phyloP scores from a whole-genome alignment of 805 yeast genomes.

The Suhomyces prunicola region DNA sequence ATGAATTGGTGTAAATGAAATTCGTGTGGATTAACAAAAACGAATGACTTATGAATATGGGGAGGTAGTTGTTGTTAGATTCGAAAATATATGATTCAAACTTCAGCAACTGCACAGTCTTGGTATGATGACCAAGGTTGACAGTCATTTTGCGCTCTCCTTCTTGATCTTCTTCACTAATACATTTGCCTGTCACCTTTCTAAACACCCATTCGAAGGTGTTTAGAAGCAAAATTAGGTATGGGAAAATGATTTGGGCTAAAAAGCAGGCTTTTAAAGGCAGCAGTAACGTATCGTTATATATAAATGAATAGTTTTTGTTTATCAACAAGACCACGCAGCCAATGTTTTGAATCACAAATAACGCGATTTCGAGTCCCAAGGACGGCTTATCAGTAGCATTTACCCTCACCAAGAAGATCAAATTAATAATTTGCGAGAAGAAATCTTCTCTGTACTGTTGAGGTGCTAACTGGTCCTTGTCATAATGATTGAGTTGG shows the following conservation, averaged over 20 bases:
- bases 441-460: slow-evolving; percentile 17
- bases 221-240: slow-evolving; percentile 14
- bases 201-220: slow-evolving; percentile 7
- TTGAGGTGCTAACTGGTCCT: not conserved
- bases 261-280: slow-evolving; percentile 13
- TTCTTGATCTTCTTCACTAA: not conserved
- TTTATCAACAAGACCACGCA: slow-evolving; percentile 12
- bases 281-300: slow-evolving; percentile 7
- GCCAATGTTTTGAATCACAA: slow-evolving; percentile 17
- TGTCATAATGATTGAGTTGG: not conserved
- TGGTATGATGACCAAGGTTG: not conserved
- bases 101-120: not conserved
- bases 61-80: slow-evolving; percentile 33
- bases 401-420: slow-evolving; percentile 28
- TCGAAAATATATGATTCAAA: slow-evolving; percentile 9
- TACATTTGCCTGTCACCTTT: not conserved
- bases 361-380: slow-evolving; percentile 19
- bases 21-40: slow-evolving; percentile 24
- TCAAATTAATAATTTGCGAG: slow-evolving; percentile 24
- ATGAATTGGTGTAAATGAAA: slow-evolving; percentile 14
- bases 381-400: slow-evolving; percentile 7
- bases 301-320: slow-evolving; percentile 6
- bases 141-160: not conserved
- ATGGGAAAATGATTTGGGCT: slow-evolving; percentile 20
- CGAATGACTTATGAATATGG: slow-evolving; percentile 34